These are phyloP conservation scores for Prunus campanulata DNA, from an alignment of 306 rosid species.

Conservation along the genomic window DNA sequence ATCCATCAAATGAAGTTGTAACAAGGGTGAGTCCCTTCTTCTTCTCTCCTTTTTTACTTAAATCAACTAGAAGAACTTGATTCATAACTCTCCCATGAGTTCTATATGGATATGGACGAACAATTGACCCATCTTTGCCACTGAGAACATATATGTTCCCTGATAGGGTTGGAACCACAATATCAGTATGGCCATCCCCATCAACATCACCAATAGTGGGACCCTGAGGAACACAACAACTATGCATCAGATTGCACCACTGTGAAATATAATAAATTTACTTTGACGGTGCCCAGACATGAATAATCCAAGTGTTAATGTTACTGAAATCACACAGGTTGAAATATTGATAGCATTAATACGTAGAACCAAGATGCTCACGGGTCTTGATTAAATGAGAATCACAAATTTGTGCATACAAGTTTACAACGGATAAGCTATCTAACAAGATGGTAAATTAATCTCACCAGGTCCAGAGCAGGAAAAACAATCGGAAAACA, in stretches of 20 bases:
- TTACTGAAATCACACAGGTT: not conserved
- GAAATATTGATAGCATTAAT: not conserved
- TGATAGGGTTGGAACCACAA: conserved; percentile 86
- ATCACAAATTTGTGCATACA: not conserved
- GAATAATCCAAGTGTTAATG: not conserved
- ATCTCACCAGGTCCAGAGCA: not conserved
- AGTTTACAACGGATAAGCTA: not conserved
- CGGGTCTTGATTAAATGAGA: not conserved
- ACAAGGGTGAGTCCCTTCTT: conserved; percentile 85
- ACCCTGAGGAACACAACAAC: conserved; percentile 49
- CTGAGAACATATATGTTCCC: conserved; percentile 92
- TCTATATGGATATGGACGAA: conserved; percentile 80
- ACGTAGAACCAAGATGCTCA: not conserved
- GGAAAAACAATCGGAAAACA: not conserved
- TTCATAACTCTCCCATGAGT: conserved; percentile 97
- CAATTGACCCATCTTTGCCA: conserved; percentile 86
- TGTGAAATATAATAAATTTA: not conserved
- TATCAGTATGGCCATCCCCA: conserved; percentile 95
- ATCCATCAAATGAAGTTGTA: conserved; percentile 94
- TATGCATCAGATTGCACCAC: not conserved
- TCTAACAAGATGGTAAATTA: not conserved
- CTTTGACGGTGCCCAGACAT: not conserved
- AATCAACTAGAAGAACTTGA: conserved; percentile 88
- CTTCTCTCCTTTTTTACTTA: conserved; percentile 71
- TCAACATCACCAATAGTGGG: conserved; percentile 91